A percentile compares a stretch with the other conserved stretches of the same genome.
Conservation (phyloP, 2,329 filamentous ascomycete species). For the Penicillium sp. region DNA sequence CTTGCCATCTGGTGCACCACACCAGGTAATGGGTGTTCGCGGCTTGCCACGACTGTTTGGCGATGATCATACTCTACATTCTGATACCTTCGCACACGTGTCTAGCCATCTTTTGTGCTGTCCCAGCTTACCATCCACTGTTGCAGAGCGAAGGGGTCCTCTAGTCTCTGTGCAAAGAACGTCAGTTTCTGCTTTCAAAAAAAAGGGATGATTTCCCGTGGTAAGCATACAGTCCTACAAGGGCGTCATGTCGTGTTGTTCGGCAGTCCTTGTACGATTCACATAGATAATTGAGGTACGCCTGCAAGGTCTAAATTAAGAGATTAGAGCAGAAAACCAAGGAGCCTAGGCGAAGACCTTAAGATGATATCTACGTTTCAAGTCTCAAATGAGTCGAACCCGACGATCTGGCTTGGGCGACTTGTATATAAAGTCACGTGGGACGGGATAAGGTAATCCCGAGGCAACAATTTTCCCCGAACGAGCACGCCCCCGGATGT, state of each 20-base stretch:
- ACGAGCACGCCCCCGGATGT: conserved; percentile 4
- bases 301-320: neutral
- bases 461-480: conserved; percentile 17
- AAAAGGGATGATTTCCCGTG: no score
- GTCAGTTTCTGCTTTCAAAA: no score
- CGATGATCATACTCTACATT: no score
- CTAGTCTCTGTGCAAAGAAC: no score
- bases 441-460: conserved; percentile 9
- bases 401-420: no score
- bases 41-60: no score
- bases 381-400: neutral
- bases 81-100: no score
- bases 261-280: neutral
- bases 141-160: no score
- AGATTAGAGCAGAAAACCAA: neutral
- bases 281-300: neutral
- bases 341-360: neutral
- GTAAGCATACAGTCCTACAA: neutral
- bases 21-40: no score
- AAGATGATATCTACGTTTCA: neutral
- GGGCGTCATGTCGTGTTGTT: neutral
- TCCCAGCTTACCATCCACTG: no score
- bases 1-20: no score
- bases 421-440: conserved; percentile 11
- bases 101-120: no score